These are phyloP conservation scores for Trametes cubensis DNA, from an alignment of 768 basidiomycete genomes.

Conservation along the genomic window DNA sequence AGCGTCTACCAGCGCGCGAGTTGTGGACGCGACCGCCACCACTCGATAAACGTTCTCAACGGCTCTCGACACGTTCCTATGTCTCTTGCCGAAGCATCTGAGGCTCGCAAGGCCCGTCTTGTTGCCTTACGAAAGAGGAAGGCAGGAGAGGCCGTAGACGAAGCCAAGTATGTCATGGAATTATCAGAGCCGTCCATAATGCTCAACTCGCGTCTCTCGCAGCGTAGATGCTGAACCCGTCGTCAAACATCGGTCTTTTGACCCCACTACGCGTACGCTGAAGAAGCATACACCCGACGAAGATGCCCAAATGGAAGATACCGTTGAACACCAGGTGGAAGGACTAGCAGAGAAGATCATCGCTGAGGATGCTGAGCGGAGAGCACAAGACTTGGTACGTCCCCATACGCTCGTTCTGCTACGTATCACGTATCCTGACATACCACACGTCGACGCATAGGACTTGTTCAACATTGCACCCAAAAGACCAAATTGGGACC, in stretches of 20 bases:
- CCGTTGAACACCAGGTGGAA: constrained; percentile 83
- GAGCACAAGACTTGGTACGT: constrained; percentile 86
- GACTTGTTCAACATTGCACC: constrained; percentile 97
- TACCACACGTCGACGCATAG: constrained; percentile 43
- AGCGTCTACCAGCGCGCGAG: background rate
- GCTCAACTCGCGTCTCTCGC: background rate
- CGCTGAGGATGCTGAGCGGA: constrained; percentile 79
- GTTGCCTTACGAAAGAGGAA: constrained; percentile 76
- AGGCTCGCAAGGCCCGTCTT: constrained; percentile 80
- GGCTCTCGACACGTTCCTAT: constrained; percentile 32
- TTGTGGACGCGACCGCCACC: constrained; percentile 13
- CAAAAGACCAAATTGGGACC: constrained; percentile 94
- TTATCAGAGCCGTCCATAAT: background rate
- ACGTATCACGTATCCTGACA: background rate
- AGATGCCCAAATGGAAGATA: constrained; percentile 68
- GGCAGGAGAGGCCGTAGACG: constrained; percentile 52
- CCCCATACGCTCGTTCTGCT: background rate
- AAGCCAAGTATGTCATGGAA: constrained; percentile 44
- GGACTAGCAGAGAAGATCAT: constrained; percentile 87
- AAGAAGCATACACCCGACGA: constrained; percentile 62
- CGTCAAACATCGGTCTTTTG: constrained; percentile 81
- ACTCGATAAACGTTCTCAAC: background rate
- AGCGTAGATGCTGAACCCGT: constrained; percentile 44
- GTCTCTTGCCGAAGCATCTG: constrained; percentile 78
- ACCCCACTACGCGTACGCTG: constrained; percentile 81